A percentile compares a stretch with the other conserved stretches of the same genome.
Conservation (phyloP, 768 basidiomycete species). For the Psilocybe azurescens region DNA sequence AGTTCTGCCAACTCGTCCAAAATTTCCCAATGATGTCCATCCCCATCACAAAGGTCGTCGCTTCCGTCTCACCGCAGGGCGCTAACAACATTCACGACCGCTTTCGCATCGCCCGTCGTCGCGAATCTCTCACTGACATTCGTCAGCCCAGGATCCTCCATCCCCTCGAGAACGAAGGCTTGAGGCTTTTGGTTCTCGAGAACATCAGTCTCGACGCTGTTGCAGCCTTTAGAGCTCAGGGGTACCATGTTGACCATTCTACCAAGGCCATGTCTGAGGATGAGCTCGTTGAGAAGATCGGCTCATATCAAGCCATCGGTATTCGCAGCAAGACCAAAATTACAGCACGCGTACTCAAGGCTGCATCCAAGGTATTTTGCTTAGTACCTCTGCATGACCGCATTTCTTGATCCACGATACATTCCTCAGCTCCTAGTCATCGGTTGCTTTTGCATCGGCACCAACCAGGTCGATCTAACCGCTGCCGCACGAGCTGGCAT, state of each 20-base stretch:
- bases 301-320: conserved; percentile 90
- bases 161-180: conserved; percentile 80
- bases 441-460: conserved; percentile 99
- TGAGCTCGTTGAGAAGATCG: conserved; percentile 86
- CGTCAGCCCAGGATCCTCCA: conserved; percentile 76
- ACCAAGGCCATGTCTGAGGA: conserved; percentile 89
- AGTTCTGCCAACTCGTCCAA: conserved; percentile 1
- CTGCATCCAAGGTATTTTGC: conserved; percentile 73
- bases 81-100: conserved; percentile 51
- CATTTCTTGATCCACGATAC: background rate
- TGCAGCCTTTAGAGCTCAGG: conserved; percentile 74
- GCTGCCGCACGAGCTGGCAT: conserved; percentile 88
- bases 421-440: conserved; percentile 84
- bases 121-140: conserved; percentile 40
- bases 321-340: conserved; percentile 99
- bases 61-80: conserved; percentile 59
- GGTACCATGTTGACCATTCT: conserved; percentile 91
- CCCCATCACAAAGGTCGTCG: conserved; percentile 53
- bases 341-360: conserved; percentile 86
- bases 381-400: background rate
- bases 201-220: conserved; percentile 96
- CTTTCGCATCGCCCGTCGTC: conserved; percentile 35
- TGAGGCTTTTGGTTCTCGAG: conserved; percentile 87
- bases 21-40: conserved; percentile 42
- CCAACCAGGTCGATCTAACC: conserved; percentile 93